Conservation (phyloP, 371 early-diverging fungal species). For the Mucor indicus region DNA sequence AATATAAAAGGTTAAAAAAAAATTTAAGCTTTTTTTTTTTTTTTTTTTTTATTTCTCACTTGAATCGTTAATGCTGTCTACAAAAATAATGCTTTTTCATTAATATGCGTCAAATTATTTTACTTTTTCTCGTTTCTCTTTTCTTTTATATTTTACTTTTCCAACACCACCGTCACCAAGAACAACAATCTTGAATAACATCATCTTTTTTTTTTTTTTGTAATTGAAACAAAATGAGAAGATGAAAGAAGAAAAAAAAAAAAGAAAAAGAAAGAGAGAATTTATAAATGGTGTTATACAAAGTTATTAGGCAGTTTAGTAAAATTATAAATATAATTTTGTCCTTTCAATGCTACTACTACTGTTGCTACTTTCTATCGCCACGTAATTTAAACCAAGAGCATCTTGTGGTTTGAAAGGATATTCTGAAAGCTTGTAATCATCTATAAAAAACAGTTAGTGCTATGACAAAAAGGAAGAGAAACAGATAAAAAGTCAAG, state of each 20-base stretch:
- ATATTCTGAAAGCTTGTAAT: constrained; percentile 10
- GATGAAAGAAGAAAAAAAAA: background rate
- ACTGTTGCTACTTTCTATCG: background rate
- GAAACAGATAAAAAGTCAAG: too few relatives aligned
- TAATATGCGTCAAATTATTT: too few relatives aligned
- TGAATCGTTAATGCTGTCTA: constrained; percentile 67
- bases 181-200: constrained; percentile 20
- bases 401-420: constrained; percentile 1
- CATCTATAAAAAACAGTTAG: constrained; percentile 45
- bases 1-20: constrained; percentile 1
- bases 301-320: constrained; percentile 10
- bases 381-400: constrained; percentile 5
- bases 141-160: constrained; percentile 8
- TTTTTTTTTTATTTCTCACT: too few relatives aligned
- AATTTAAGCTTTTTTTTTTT: constrained; percentile 24
- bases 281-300: too few relatives aligned
- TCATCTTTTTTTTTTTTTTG: constrained; percentile 3
- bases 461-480: too few relatives aligned
- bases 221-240: background rate
- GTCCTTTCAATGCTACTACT: constrained; percentile 2
- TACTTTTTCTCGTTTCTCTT: background rate
- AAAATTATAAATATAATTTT: constrained; percentile 11
- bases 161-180: constrained; percentile 25
- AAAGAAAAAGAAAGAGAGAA: background rate
- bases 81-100: too few relatives aligned